Evolutionary conservation across 371 early-diverging fungal species (phyloP).

Genomic region (Mortierella sp.): DNA sequence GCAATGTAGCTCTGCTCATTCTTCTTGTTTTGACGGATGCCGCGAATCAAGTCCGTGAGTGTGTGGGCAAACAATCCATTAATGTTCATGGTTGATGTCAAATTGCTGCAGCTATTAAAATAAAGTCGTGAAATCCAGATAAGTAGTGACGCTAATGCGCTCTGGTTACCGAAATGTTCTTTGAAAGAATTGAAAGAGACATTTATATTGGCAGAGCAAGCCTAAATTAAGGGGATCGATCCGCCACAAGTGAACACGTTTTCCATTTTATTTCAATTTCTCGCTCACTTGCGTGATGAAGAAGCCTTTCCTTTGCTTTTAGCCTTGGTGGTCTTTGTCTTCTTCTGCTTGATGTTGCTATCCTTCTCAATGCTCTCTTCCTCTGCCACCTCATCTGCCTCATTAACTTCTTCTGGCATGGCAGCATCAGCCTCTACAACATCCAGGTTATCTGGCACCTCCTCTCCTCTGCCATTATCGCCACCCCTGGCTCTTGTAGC

Average conservation of each 20-base stretch:
- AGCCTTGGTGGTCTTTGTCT: conserved; percentile 39
- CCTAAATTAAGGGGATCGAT: neutral
- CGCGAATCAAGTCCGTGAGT: conserved; percentile 91
- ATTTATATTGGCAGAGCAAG: neutral
- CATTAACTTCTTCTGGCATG: conserved; percentile 68
- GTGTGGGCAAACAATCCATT: conserved; percentile 83
- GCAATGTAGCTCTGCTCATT: conserved; percentile 90
- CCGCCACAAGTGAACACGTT: no score
- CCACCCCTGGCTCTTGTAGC: conserved; percentile 47
- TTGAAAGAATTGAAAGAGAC: neutral
- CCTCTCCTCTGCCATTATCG: conserved; percentile 67
- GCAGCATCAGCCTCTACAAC: conserved; percentile 76
- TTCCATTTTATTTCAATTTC: neutral
- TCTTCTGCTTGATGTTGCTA: conserved; percentile 61
- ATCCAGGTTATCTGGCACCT: conserved; percentile 65
- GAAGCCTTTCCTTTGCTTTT: conserved; percentile 47
- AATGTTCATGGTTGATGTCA: conserved; percentile 24
- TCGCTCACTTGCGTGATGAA: conserved; percentile 1
- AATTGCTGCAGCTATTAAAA: neutral
- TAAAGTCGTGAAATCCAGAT: neutral
- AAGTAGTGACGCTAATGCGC: neutral
- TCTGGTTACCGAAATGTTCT: neutral
- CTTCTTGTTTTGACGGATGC: conserved; percentile 93
- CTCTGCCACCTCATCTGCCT: conserved; percentile 64
- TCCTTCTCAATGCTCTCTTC: conserved; percentile 64